phyloP scores from a whole-genome alignment of 495 filamentous ascomycete genomes.

The Penicillium lagena region DNA sequence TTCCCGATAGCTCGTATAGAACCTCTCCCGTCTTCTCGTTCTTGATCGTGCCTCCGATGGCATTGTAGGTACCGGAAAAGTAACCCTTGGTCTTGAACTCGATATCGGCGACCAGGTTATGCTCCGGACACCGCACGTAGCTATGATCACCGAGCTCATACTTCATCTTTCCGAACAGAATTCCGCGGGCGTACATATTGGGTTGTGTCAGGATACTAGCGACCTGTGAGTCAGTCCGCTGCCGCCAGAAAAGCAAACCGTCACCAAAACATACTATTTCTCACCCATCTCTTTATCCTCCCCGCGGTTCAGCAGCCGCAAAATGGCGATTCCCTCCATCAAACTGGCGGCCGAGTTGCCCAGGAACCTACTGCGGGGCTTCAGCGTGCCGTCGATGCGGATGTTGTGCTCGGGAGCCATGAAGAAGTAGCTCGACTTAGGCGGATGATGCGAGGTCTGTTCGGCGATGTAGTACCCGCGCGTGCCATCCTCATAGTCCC shows the following conservation, averaged over 20 bases:
- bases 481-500: slow-evolving; percentile 84
- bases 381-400: slow-evolving; percentile 90
- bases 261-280: slow-evolving; percentile 63
- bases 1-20: slow-evolving; percentile 82
- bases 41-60: slow-evolving; percentile 87
- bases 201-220: slow-evolving; percentile 83
- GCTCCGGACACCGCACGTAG: slow-evolving; percentile 86
- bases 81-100: slow-evolving; percentile 99
- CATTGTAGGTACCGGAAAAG: slow-evolving; percentile 93
- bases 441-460: slow-evolving; percentile 93
- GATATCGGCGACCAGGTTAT: slow-evolving; percentile 80
- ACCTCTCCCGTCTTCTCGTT: slow-evolving; percentile 80
- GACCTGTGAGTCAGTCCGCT: slow-evolving; percentile 6
- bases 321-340: slow-evolving; percentile 92
- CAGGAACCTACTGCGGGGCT: slow-evolving; percentile 93
- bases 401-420: slow-evolving; percentile 95
- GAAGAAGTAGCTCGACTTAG: slow-evolving; percentile 98
- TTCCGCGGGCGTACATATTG: slow-evolving; percentile 98
- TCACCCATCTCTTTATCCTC: slow-evolving; percentile 59
- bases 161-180: slow-evolving; percentile 98
- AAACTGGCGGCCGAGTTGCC: slow-evolving; percentile 96
- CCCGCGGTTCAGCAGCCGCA: slow-evolving; percentile 75
- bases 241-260: not conserved
- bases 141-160: slow-evolving; percentile 98
- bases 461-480: slow-evolving; percentile 93